Percentiles rank a stretch among this genome's conserved stretches.
These are phyloP conservation scores for sweet orange (Citrus sinensis) DNA, from an alignment of 345 rosid genomes.

Conservation along the genomic window DVS_A1.0 CM039163.1:27689501-27690000, in stretches of 20 bases:
- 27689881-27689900: not conserved
- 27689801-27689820: not conserved
- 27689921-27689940: slow-evolving; percentile 19
- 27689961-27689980: not conserved
- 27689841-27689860: not conserved
- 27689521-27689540: too few species aligned
- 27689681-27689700: not conserved
- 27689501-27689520: too few species aligned
- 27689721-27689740: too few species aligned
- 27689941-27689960: too few species aligned
- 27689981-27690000: not conserved
- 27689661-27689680: too few species aligned
- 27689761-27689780: too few species aligned
- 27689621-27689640: not conserved
- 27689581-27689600: too few species aligned
- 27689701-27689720: not conserved
- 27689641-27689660: not conserved
- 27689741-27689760: not conserved
- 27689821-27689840: not conserved
- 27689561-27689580: not conserved
- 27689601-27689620: too few species aligned
- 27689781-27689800: too few species aligned
- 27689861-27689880: too few species aligned
- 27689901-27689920: not conserved
- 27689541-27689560: not conserved